A percentile compares a stretch with the other conserved stretches of the same genome.
Conservation (phyloP, 2,329 filamentous ascomycete species). For the Talaromyces rugulosus region DNA sequence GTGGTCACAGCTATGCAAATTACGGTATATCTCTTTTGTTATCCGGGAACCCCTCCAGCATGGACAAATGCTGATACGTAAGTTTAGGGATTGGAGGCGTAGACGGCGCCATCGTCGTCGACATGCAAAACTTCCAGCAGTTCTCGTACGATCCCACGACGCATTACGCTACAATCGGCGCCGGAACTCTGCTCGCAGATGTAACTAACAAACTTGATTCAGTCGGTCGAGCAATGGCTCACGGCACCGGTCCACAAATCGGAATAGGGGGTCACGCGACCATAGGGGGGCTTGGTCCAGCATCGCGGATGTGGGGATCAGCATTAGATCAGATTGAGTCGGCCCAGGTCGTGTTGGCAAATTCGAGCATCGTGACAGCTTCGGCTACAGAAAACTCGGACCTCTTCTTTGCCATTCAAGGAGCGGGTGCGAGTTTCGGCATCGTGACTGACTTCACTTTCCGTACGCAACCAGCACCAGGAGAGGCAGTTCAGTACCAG, state of each 20-base stretch:
- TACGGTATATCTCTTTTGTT: constrained; percentile 32
- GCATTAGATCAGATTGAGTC: constrained; percentile 49
- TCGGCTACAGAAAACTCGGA: constrained; percentile 27
- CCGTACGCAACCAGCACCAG: constrained; percentile 31
- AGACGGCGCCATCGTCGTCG: constrained; percentile 22
- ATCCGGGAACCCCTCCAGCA: not conserved
- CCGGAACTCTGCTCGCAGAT: constrained; percentile 31
- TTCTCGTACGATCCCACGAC: constrained; percentile 29
- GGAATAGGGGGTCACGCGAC: constrained; percentile 39
- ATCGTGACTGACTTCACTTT: constrained; percentile 38
- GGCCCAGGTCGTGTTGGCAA: constrained; percentile 47
- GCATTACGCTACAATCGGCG: constrained; percentile 31
- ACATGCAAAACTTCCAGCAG: constrained; percentile 15
- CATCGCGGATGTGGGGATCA: constrained; percentile 48
- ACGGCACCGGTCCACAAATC: constrained; percentile 36
- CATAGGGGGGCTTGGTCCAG: constrained; percentile 37
- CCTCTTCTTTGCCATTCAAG: constrained; percentile 32
- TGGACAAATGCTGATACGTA: not conserved
- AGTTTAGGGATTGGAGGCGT: constrained; percentile 29
- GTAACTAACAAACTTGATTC: constrained; percentile 27
- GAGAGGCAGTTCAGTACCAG: constrained; percentile 55
- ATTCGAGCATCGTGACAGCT: constrained; percentile 29
- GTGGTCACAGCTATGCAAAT: constrained; percentile 54
- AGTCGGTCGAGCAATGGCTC: constrained; percentile 33
- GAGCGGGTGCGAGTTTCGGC: constrained; percentile 35